phyloP scores from a whole-genome alignment of 352 stramenopile species.

The Aphanomyces invadans region DNA sequence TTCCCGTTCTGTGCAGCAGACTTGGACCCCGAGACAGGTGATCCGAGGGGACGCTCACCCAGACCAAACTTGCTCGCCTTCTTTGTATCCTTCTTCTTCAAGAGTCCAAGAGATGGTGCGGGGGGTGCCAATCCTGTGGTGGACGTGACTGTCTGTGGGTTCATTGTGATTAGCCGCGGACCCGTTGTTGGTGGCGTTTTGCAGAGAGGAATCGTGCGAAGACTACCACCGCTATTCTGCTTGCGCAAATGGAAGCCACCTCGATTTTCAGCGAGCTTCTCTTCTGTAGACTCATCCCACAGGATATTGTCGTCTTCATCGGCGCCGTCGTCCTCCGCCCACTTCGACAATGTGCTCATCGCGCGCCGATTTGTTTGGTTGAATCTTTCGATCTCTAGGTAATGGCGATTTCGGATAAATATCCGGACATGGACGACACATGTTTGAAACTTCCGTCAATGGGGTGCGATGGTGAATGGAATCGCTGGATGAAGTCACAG shows the following conservation, averaged over 20 bases:
- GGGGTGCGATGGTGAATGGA: no score
- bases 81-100: conserved; percentile 12
- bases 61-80: conserved; percentile 24
- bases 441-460: neutral
- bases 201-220: neutral
- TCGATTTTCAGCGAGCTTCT: conserved; percentile 21
- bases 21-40: neutral
- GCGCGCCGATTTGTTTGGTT: neutral
- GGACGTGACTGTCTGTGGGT: neutral
- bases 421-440: neutral
- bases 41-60: neutral
- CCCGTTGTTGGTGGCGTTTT: neutral
- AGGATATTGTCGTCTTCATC: conserved; percentile 24
- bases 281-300: conserved; percentile 15
- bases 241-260: conserved; percentile 22
- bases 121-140: neutral
- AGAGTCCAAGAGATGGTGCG: neutral
- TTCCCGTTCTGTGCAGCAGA: neutral
- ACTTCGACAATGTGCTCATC: conserved; percentile 21
- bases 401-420: neutral
- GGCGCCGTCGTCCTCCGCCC: conserved; percentile 19
- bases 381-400: conserved; percentile 4
- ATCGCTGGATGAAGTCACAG: no score
- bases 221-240: neutral
- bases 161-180: conserved; percentile 6